Conservation (phyloP, 352 stramenopile species). For the Pythium sp. region DNA sequence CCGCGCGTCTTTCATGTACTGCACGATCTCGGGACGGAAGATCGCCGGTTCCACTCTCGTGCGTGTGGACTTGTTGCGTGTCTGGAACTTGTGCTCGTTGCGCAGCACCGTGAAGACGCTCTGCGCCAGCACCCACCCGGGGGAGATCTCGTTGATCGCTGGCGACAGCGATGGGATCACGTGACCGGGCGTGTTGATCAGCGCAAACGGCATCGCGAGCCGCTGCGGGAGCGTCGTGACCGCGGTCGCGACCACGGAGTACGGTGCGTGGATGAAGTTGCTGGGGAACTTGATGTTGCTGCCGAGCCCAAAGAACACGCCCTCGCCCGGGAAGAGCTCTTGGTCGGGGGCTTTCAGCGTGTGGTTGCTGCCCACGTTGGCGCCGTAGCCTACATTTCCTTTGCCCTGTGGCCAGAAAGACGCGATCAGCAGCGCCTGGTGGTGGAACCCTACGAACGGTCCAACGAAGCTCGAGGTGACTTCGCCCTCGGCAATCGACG, state of each 20-base stretch:
- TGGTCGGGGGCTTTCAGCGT: conserved; percentile 89
- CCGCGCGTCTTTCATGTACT: conserved; percentile 74
- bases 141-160: conserved; percentile 82
- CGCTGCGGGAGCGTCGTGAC: conserved; percentile 88
- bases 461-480: conserved; percentile 90
- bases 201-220: conserved; percentile 74
- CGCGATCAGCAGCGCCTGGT: conserved; percentile 92
- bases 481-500: conserved; percentile 85
- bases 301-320: conserved; percentile 94
- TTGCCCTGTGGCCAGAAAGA: conserved; percentile 90
- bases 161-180: conserved; percentile 75
- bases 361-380: conserved; percentile 97
- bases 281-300: conserved; percentile 95
- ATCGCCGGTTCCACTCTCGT: conserved; percentile 57
- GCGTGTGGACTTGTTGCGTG: conserved; percentile 70
- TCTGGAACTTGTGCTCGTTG: conserved; percentile 88
- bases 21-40: conserved; percentile 72
- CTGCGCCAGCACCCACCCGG: conserved; percentile 88
- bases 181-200: conserved; percentile 77
- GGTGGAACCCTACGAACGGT: conserved; percentile 94
- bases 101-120: conserved; percentile 91
- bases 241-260: conserved; percentile 94
- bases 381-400: conserved; percentile 93
- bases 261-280: conserved; percentile 90
- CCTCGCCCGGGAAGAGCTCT: conserved; percentile 92